Evolutionary conservation across 2,329 filamentous ascomycete genomes (phyloP), one percentile per base, ranked within the genome.

Genomic region (Talaromyces amestolkiae): DNA sequence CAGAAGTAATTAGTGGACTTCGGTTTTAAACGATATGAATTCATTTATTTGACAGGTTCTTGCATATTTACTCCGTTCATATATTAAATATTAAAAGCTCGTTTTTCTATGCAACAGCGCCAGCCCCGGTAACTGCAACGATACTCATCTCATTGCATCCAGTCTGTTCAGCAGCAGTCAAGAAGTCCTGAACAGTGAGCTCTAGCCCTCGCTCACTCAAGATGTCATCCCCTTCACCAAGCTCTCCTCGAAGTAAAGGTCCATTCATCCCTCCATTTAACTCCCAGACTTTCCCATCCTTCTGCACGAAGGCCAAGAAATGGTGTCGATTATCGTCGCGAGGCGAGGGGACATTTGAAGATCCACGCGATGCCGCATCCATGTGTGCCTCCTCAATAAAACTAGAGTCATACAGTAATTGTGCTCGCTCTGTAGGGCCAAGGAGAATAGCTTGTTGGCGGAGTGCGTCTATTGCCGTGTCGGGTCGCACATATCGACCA

Each of bases 231-330:
- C 71, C 70, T 10, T 72, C 67, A 17, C 31, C 68, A 3, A 77
- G 67, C 43, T 58, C 39, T 19, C 74, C 76, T 53, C 71, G 69
- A 59, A 74, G 69, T 13, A 75, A 45, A 3, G 75, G 76, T 2
- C 74, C 74, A 49, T 73, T 74, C 69, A 71, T 70, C 19, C 69
- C 66, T 3, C 75, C 75, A 51, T 77, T 72, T 41, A 78, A 64
- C 67, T 78, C 76, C 72, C 73, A 77, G 65, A 77, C 56, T 66
- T 73, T 69, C 8, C 75, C 71, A 67, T 73, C 73, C 22, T 68
- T 69, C 68, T 75, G 74, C 35, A 77, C 74, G 64, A 77, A 76
- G 11, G 73, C 71, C 47, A 78, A 68, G 64, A 77, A 78, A 68
- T 75, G 72, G 24, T 53, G 43, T 45, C 19, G n/a, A 33, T 43